Evolutionary conservation across 192 early-diverging fungal species (phyloP), one percentile per base, ranked within the genome.

Genomic region (Martensiomyces pterosporus): DNA sequence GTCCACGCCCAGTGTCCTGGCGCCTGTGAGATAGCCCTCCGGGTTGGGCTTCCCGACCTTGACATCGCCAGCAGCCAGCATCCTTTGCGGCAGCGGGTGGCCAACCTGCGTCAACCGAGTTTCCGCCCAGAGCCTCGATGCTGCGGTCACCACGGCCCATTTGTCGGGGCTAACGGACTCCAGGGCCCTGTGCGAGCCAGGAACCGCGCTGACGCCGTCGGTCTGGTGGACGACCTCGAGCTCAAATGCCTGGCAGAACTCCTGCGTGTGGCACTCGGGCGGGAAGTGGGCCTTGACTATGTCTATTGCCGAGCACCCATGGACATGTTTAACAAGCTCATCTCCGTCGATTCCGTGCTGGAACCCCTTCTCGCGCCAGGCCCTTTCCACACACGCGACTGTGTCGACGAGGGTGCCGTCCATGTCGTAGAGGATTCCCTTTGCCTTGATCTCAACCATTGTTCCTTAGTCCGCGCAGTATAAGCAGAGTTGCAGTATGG

Each of bases 101-200:
- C 22, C 22, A n/a, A 41, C 17, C 17, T 41, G 22, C 22, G 6
- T n/a, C 17, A 41, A n/a, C 6, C 39, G 16, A 5, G 16, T 14
- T 14, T 8, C 6, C 14, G 39, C 39, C 39, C 16, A 41, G 7
- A 41, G 5, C 6, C 39, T 5, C 22, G 39, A 21, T 5, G 17
- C 39, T 41, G 39, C 16, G 9, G 39, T 41, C 22, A 41, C 39
- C 16, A 41, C 22, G 14, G 39, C 22, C 39, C 39, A 41, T 14
- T 14, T 5, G 6, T 41, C 22, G 6, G 39, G 39, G 6, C 7
- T 8, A 7, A 41, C 17, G 9, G 39, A 5, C 5, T 4, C 14
- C 6, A 41, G 6, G 14, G 22, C 17, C 5, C 6, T 4, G 17
- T 21, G 39, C 7, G 14, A 5, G 14, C 39, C 39, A 7, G 39